Base-by-base conservation (phyloP, 129 eudicot genomes). In the Chrysanthemum seticuspe region DNA sequence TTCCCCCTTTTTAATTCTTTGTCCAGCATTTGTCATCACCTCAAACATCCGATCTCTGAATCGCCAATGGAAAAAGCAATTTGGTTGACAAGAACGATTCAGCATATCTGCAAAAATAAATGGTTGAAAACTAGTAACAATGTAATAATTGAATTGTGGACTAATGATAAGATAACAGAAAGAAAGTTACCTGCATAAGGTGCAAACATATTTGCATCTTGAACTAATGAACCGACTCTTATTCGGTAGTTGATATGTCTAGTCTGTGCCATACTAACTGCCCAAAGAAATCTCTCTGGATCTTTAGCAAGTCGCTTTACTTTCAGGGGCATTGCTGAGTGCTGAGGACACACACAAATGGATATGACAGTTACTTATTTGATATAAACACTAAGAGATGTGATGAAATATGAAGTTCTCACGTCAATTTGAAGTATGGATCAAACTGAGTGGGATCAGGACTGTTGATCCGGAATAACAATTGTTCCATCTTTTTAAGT, bases 11-110 rank as follows among this genome's bases (percentile, higher is more conserved):
- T 66, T 86, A 34, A 95, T 83, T 57, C 78, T 48, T 66, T 88
- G 92, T 63, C 99, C 99, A 67, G 99, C 96, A 83, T 90, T 95
- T 70, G 87, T 88, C 99, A 90, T 88, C 80, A 95, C 99, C 86
- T 86, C 99, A 79, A 95, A 89, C 99, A 95, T 90, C 53, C 99
- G 89, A 65, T 95, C 99, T 77, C 85, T 95, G 75, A 85, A 91
- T 74, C 99, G 89, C 99, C 99, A 95, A 81, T 90, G 96, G 71
- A 95, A 85, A 80, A 95, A 95, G 72, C 99, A 88, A 86, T 95
- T 95, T 69, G 99, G 99, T 77, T 82, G 90, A 68, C 87, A 86
- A 54, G 99, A 95, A 74, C 90, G 99, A 82, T 91, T 95, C 81
- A 95, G 71, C 99, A 90, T 95, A 85, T 95, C 99, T 95, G 81